phyloP scores from a whole-genome alignment of 73 alveolate species.

The Tetrahymena elliotti region DNA sequence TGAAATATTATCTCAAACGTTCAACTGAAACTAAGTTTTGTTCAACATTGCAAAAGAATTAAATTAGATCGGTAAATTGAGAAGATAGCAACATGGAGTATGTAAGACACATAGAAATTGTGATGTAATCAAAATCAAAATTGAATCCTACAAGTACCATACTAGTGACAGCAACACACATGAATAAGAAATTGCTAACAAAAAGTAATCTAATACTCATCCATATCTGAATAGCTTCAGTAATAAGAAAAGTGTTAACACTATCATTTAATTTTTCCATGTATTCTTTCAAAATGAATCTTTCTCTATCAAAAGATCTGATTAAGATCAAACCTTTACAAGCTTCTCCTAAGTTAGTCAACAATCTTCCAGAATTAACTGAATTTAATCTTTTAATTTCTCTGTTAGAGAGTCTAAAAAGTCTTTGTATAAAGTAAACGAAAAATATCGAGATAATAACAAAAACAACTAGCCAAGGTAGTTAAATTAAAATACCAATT shows the following conservation, averaged over 20 bases:
- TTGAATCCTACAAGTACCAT: neutral
- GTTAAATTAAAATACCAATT: slow-evolving; percentile 8
- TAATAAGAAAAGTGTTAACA: slow-evolving; percentile 8
- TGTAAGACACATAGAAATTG: slow-evolving; percentile 31
- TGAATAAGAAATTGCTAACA: slow-evolving; percentile 24
- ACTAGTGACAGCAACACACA: slow-evolving; percentile 23
- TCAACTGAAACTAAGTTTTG: slow-evolving; percentile 33
- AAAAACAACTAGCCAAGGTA: slow-evolving; percentile 28
- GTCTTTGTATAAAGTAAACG: neutral
- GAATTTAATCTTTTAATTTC: slow-evolving; percentile 36
- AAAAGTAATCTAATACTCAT: slow-evolving; percentile 20
- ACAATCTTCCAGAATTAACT: slow-evolving; percentile 16
- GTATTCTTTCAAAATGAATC: slow-evolving; percentile 12
- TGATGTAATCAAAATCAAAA: slow-evolving; percentile 8
- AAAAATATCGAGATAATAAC: neutral
- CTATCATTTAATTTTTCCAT: slow-evolving; percentile 14
- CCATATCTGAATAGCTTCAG: slow-evolving; percentile 23
- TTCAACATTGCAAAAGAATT: slow-evolving; percentile 20
- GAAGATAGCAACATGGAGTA: slow-evolving; percentile 23
- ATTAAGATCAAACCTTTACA: slow-evolving; percentile 17
- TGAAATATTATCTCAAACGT: slow-evolving; percentile 27
- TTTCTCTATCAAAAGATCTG: slow-evolving; percentile 21
- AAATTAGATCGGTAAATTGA: slow-evolving; percentile 12
- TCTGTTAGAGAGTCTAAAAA: slow-evolving; percentile 24
- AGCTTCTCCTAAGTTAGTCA: slow-evolving; percentile 25